A percentile compares a stretch with the other conserved stretches of the same genome.
Evolutionary conservation across 768 basidiomycete genomes (phyloP).

Genomic region (Auricularia heimuer): DNA sequence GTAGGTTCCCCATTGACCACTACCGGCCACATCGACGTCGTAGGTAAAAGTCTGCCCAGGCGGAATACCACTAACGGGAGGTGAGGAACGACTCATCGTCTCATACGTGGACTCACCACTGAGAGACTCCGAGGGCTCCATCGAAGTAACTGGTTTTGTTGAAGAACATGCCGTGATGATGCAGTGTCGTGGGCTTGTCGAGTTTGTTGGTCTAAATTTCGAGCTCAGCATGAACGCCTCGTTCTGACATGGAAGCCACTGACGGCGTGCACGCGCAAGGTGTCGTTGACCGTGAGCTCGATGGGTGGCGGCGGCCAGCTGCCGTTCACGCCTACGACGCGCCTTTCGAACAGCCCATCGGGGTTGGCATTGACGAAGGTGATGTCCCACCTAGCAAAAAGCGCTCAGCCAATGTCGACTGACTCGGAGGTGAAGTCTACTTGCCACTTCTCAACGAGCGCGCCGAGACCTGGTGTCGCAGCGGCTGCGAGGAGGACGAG

Average conservation of each 20-base stretch:
- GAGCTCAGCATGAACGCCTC: neutral
- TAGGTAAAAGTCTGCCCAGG: slow-evolving; percentile 64
- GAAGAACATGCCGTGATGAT: slow-evolving; percentile 96
- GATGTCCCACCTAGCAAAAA: slow-evolving; percentile 61
- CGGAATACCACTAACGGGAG: slow-evolving; percentile 56
- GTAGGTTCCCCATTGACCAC: slow-evolving; percentile 69
- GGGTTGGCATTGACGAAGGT: slow-evolving; percentile 76
- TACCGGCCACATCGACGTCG: slow-evolving; percentile 55
- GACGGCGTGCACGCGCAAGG: slow-evolving; percentile 61
- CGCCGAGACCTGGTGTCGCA: slow-evolving; percentile 41
- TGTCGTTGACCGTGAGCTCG: slow-evolving; percentile 60
- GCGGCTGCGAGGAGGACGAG: slow-evolving; percentile 16
- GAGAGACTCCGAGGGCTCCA: slow-evolving; percentile 70
- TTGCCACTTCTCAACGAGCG: slow-evolving; percentile 54
- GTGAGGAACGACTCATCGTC: neutral
- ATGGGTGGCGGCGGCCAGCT: slow-evolving; percentile 94
- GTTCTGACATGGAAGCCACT: neutral
- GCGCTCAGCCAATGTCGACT: neutral
- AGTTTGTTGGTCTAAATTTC: slow-evolving; percentile 42
- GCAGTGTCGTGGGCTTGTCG: slow-evolving; percentile 57
- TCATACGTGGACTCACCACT: slow-evolving; percentile 50
- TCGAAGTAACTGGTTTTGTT: slow-evolving; percentile 83
- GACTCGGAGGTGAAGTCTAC: slow-evolving; percentile 12
- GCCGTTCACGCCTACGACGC: slow-evolving; percentile 80
- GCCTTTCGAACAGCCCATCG: slow-evolving; percentile 66